Base-by-base conservation (phyloP, 768 basidiomycete genomes). In the Leccinellum rugosiceps region DNA sequence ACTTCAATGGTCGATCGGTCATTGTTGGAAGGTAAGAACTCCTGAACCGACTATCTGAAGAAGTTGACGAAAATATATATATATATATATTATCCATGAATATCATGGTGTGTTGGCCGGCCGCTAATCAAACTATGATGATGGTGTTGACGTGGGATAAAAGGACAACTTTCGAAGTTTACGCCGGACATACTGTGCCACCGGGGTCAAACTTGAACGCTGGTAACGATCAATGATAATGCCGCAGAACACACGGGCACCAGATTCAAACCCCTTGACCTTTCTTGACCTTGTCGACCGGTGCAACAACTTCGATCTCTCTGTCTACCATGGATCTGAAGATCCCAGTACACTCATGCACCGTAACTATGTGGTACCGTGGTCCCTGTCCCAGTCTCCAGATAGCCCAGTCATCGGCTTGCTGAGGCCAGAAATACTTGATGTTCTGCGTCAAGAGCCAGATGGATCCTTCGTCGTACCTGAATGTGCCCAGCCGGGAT, bases 271-370 rank as follows among this genome's bases (percentile, higher is more conserved):
- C 51, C 35, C 11, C 19, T 19, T 67, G 32, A 78, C 80, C 19
- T 85, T 86, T 63, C 78, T 93, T 25, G 80, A 87, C 25, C 67
- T 94, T 56, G 73, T 94, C 58, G 75, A 84, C 51, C 67, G 73
- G 43, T 92, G 89, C 78, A 84, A 94, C 71, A 94, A 94, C 70
- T 84, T 83, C 54, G 78, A 75, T 35, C 62, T 71, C 58, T 78
- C 65, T 72, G 61, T 56, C 66, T 68, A 58, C 55, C 65, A 56
- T 57, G 58, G 56, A 15, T 64, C 53, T 26, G 50, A 53, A 19
- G 55, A 72, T 50, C 73, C 69, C 17, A 53, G 71, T 5, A 30
- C 38, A 71, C 53, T 31, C 43, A 58, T 71, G 15, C 71, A 75
- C 51, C 61, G 69, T 14, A 82, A 83, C 64, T 62, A 65, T 15